Conservation (phyloP, 2,329 filamentous ascomycete species). For the Cordyceps pruinosa region DNA sequence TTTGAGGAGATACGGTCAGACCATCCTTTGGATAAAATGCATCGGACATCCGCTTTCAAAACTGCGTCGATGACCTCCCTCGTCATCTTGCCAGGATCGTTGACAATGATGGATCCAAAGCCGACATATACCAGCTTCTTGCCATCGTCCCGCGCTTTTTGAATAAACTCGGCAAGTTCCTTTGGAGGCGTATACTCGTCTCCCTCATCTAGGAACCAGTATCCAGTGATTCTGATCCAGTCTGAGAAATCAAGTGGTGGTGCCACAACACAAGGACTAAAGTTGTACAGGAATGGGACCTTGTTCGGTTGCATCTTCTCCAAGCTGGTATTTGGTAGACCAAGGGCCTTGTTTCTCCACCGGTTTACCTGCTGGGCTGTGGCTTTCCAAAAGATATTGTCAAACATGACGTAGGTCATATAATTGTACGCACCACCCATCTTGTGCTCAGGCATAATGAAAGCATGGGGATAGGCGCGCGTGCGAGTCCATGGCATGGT, state of each 20-base stretch:
- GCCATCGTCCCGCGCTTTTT: conserved; percentile 67
- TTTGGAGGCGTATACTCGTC: conserved; percentile 63
- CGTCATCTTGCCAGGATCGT: conserved; percentile 81
- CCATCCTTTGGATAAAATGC: conserved; percentile 95
- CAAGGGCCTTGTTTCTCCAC: conserved; percentile 78
- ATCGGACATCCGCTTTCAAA: conserved; percentile 82
- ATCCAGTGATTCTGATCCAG: conserved; percentile 95
- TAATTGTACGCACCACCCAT: conserved; percentile 95
- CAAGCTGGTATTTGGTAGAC: conserved; percentile 71
- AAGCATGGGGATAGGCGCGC: conserved; percentile 91
- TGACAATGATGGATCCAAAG: conserved; percentile 92
- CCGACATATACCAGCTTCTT: conserved; percentile 97
- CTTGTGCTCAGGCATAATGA: conserved; percentile 85
- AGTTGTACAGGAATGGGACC: conserved; percentile 98
- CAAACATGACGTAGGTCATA: conserved; percentile 92
- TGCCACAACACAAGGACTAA: conserved; percentile 87
- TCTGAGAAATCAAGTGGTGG: conserved; percentile 93
- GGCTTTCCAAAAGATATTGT: conserved; percentile 93
- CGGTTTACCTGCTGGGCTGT: conserved; percentile 86
- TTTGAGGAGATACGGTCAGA: conserved; percentile 66
- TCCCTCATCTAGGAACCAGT: conserved; percentile 91
- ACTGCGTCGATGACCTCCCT: conserved; percentile 91
- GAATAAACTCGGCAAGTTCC: conserved; percentile 75
- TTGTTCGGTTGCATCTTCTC: conserved; percentile 94
- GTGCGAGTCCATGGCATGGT: conserved; percentile 99